Base-by-base conservation (phyloP, 441 rosid genomes). In the Dalechampia spathulata region DNA sequence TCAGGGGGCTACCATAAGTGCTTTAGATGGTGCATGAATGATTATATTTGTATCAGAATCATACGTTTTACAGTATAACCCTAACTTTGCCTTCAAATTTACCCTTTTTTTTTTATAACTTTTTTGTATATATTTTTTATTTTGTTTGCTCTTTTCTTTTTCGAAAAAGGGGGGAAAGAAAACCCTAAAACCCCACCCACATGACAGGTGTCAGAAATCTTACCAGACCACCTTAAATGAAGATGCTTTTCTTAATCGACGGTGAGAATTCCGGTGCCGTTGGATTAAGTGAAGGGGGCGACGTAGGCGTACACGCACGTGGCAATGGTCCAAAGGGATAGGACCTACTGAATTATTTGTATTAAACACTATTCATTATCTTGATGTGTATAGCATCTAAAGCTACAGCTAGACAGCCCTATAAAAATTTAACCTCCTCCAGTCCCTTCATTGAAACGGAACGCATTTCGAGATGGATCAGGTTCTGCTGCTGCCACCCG, bases 401-500 rank as follows among this genome's bases (percentile, higher is more conserved):
- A n/a, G n/a, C n/a, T n/a, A n/a, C n/a, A 5, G 17, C 39, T 55
- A 46, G 34, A 51, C 43, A 27, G 58, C 10, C 52, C 55, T 23
- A 19, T 5, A 34, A 12, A 38, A 58, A 32, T 16, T 34, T 27
- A 64, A 47, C 22, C 52, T 43, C 30, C 61, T 46, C 61, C n/a
- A n/a, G n/a, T n/a, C n/a, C 49, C 20, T 20, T 30, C 41, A 8
- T 52, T 50, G 39, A 49, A 71, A 48, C 13, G 56, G 76, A 74
- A 63, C 82, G 72, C 82, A 28, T 69, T 65, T 65, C 82, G 72
- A 82, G 82, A 61, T 25, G 79, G 82, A 71, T 78, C 73, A 78
- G 80, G 71, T 75, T 47, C 68, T 47, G 57, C 20, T 40, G 51
- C 60, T n/a, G 23, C 12, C 27, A 6, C 6, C 43, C 2, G 7